Evolutionary conservation across 2,329 filamentous ascomycete genomes (phyloP).

Genomic region (Rutstroemia sp.): DNA sequence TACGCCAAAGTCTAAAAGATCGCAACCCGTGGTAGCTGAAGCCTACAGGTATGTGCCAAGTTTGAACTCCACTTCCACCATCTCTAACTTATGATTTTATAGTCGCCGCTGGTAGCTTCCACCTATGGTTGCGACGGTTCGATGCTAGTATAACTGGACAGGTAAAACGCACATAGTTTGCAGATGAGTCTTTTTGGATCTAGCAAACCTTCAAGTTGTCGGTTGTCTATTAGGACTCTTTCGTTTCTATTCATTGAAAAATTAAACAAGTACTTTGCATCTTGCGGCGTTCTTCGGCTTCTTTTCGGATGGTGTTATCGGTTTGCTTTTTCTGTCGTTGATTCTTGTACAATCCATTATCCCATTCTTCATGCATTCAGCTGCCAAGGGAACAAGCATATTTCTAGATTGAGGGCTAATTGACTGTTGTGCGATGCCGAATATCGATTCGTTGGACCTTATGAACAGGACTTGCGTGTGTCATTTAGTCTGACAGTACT

Average conservation of each 20-base stretch:
- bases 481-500: neutral
- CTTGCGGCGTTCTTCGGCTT: constrained; percentile 9
- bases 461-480: neutral
- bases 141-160: neutral
- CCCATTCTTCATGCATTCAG: constrained; percentile 5
- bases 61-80: constrained; percentile 13
- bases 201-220: constrained; percentile 24
- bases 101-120: constrained; percentile 34
- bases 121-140: neutral
- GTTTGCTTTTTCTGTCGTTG: constrained; percentile 8
- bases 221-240: constrained; percentile 15
- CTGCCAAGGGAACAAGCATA: too few species aligned
- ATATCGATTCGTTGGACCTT: too few species aligned
- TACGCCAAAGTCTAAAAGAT: constrained; percentile 27
- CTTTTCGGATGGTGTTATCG: constrained; percentile 1
- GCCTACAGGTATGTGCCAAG: constrained; percentile 31
- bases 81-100: constrained; percentile 9
- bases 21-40: constrained; percentile 33
- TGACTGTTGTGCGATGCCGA: too few species aligned
- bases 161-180: constrained; percentile 21
- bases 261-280: constrained; percentile 6
- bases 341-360: constrained; percentile 11
- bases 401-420: too few species aligned
- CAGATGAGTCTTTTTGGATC: constrained; percentile 14
- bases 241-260: constrained; percentile 12